A percentile compares a stretch with the other conserved stretches of the same genome.
phyloP scores from a whole-genome alignment of 1,284 basidiomycete genomes.

The Cryptococcus sp. region DNA sequence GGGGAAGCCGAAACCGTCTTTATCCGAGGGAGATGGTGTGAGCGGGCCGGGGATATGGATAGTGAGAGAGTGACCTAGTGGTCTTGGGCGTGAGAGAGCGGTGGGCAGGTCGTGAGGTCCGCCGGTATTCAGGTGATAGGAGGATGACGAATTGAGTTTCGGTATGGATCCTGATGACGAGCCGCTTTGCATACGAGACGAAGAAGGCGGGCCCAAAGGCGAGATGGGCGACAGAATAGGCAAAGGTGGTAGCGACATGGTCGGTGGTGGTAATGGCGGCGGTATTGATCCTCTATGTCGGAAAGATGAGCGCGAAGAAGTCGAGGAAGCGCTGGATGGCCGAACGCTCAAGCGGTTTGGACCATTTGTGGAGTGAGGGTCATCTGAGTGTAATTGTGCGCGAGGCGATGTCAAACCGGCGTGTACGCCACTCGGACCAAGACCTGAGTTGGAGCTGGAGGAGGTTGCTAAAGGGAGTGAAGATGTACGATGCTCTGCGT shows the following conservation, averaged over 20 bases:
- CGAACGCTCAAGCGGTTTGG: constrained; percentile 4
- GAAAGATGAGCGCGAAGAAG: constrained; percentile 17
- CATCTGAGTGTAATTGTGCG: not conserved
- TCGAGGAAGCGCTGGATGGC: constrained; percentile 13
- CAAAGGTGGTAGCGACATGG: constrained; percentile 25
- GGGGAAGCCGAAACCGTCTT: constrained; percentile 13
- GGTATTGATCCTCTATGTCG: constrained; percentile 11
- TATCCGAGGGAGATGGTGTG: constrained; percentile 13
- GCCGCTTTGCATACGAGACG: constrained; percentile 2
- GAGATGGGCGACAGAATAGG: constrained; percentile 35
- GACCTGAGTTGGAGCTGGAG: not conserved
- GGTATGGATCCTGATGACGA: constrained; percentile 10
- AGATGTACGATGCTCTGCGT: not conserved
- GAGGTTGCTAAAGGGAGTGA: not conserved
- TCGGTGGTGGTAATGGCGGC: constrained; percentile 25
- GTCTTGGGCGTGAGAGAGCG: constrained; percentile 9
- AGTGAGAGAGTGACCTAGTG: constrained; percentile 31
- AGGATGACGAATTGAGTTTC: constrained; percentile 3
- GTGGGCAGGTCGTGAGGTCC: constrained; percentile 5
- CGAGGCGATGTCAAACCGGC: not conserved
- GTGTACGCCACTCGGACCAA: not conserved
- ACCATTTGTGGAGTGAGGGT: not conserved
- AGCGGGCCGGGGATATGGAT: constrained; percentile 32
- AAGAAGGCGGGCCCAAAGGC: constrained; percentile 25
- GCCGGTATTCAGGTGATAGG: constrained; percentile 3